phyloP scores from a whole-genome alignment of 2,329 filamentous ascomycete species.

The Phialocephala subalpina region DNA sequence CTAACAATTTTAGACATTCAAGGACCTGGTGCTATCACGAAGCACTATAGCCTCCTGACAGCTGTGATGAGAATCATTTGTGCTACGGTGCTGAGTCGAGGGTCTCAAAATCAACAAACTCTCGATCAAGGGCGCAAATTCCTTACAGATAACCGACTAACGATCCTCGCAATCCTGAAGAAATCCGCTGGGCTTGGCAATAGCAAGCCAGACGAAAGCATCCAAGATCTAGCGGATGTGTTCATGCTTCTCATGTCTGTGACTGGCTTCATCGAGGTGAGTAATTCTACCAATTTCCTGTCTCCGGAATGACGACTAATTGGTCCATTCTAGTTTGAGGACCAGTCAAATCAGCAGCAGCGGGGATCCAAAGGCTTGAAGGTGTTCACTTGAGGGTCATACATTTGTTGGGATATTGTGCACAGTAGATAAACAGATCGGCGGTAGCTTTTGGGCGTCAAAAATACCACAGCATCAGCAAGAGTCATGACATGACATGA shows the following conservation, averaged over 20 bases:
- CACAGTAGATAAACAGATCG: constrained; percentile 27
- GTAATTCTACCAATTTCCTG: constrained; percentile 40
- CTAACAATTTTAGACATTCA: constrained; percentile 40
- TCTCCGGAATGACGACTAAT: constrained; percentile 11
- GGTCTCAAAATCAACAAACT: constrained; percentile 78
- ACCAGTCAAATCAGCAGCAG: constrained; percentile 41
- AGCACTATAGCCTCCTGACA: constrained; percentile 77
- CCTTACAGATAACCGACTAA: constrained; percentile 80
- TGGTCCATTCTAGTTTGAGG: constrained; percentile 48
- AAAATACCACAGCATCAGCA: constrained; percentile 1
- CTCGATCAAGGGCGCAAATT: constrained; percentile 81
- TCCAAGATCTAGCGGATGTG: constrained; percentile 83
- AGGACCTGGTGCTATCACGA: constrained; percentile 39
- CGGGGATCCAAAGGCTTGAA: constrained; percentile 36
- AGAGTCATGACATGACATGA: background rate
- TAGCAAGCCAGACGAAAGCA: constrained; percentile 60
- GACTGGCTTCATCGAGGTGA: constrained; percentile 86
- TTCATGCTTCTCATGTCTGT: constrained; percentile 84
- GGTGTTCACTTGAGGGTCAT: constrained; percentile 30
- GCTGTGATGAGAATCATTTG: constrained; percentile 83
- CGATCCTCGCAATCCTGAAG: constrained; percentile 91
- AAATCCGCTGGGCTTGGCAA: constrained; percentile 78
- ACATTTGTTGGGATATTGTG: constrained; percentile 19
- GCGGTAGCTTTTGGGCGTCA: constrained; percentile 5
- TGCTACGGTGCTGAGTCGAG: constrained; percentile 81